Evolutionary conservation across 495 filamentous ascomycete species (phyloP).

Genomic region (Hypoxylon fuscum): DNA sequence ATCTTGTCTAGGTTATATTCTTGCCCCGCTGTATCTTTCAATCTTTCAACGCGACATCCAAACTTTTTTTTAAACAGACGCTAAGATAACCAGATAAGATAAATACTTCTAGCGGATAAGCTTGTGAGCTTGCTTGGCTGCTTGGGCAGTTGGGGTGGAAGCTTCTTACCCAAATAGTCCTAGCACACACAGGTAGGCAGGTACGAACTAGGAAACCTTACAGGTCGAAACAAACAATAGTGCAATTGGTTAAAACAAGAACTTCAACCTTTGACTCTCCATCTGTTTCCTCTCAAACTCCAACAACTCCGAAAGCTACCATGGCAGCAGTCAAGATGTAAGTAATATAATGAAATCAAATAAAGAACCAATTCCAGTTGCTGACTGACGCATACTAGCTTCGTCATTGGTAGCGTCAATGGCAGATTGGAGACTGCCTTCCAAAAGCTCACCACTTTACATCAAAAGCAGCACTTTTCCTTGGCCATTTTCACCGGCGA

Average conservation of each 20-base stretch:
- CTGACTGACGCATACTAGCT: constrained; percentile 61
- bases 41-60: background rate
- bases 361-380: background rate
- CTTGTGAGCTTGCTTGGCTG: too few relatives aligned
- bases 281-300: constrained; percentile 2
- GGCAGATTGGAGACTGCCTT: constrained; percentile 78
- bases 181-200: background rate
- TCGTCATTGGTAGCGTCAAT: constrained; percentile 82
- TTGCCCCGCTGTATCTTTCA: constrained; percentile 16
- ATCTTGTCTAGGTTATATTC: constrained; percentile 5
- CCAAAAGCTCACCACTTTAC: constrained; percentile 77
- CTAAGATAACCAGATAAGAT: constrained; percentile 22
- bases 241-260: too few relatives aligned
- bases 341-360: constrained; percentile 39
- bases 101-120: constrained; percentile 9
- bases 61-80: constrained; percentile 25
- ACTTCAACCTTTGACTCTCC: background rate
- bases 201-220: background rate
- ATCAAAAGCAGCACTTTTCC: constrained; percentile 84
- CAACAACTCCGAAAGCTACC: constrained; percentile 7
- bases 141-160: too few relatives aligned
- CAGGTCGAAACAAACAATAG: too few relatives aligned
- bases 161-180: too few relatives aligned
- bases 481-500: constrained; percentile 86
- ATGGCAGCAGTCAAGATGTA: constrained; percentile 80